A percentile compares a stretch with the other conserved stretches of the same genome.
Evolutionary conservation across 23 red algal species (phyloP).

Genomic region (Gracilaria caudata): DNA sequence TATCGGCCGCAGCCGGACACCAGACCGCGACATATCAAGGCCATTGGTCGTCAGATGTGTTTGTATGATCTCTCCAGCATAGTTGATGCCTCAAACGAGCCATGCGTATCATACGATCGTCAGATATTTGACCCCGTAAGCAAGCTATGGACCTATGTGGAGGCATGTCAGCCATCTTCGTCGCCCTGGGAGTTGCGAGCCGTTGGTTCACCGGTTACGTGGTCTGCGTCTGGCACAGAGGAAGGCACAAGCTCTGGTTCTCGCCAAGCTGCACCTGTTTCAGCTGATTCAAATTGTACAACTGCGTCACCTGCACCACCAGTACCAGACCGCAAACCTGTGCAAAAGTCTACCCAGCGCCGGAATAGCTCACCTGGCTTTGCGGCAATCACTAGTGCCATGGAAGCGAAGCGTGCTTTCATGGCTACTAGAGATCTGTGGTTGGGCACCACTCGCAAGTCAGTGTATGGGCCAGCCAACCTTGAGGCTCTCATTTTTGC

Average conservation of each 20-base stretch:
- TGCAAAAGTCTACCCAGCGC: slow-evolving; percentile 15
- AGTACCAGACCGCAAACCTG: slow-evolving; percentile 10
- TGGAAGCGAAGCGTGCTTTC: slow-evolving; percentile 47
- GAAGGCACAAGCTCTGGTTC: slow-evolving; percentile 51
- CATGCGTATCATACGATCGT: slow-evolving; percentile 58
- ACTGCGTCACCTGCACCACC: slow-evolving; percentile 16
- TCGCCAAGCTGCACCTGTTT: slow-evolving; percentile 37
- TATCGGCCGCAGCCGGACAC: slow-evolving; percentile 38
- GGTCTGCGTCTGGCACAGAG: slow-evolving; percentile 45
- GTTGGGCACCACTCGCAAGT: slow-evolving; percentile 55
- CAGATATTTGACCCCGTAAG: slow-evolving; percentile 65
- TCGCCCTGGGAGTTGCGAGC: slow-evolving; percentile 44
- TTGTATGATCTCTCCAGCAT: slow-evolving; percentile 54
- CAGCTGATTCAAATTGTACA: background rate
- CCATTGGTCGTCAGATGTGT: slow-evolving; percentile 61
- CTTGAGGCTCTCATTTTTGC: slow-evolving; percentile 65
- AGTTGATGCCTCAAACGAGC: slow-evolving; percentile 62
- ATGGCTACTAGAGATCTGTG: slow-evolving; percentile 52
- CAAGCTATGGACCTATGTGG: slow-evolving; percentile 67
- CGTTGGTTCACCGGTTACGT: slow-evolving; percentile 35
- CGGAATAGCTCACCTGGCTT: slow-evolving; percentile 32
- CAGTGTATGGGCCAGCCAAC: slow-evolving; percentile 57
- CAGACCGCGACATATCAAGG: slow-evolving; percentile 42
- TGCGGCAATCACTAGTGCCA: slow-evolving; percentile 23
- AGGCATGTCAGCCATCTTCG: slow-evolving; percentile 40